Percentiles rank a stretch among this genome's conserved stretches.
Conservation (phyloP, 768 basidiomycete species). For the Lentinula sp. region DNA sequence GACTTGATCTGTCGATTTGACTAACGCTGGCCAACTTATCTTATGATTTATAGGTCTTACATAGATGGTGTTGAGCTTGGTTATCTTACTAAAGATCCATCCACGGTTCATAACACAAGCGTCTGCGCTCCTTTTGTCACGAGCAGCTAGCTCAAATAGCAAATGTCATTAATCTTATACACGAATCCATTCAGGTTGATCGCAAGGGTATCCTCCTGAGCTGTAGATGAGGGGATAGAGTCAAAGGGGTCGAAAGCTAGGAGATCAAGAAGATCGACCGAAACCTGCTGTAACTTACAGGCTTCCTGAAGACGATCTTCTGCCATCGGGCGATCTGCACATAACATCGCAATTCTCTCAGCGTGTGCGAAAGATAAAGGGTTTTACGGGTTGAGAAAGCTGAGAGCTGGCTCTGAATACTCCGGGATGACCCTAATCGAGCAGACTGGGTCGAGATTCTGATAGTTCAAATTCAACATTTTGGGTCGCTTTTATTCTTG, state of each 20-base stretch:
- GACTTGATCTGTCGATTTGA: constrained; percentile 9
- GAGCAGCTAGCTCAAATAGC: too few relatives aligned
- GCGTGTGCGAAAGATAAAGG: not conserved
- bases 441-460: not conserved
- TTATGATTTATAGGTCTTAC: constrained; percentile 55
- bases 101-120: constrained; percentile 43
- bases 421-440: too few relatives aligned
- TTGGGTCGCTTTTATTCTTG: not conserved
- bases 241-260: too few relatives aligned
- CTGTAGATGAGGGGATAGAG: too few relatives aligned
- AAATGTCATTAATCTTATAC: too few relatives aligned
- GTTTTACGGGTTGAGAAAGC: not conserved
- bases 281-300: not conserved
- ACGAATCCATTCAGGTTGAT: too few relatives aligned
- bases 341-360: too few relatives aligned
- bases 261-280: too few relatives aligned
- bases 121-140: constrained; percentile 57
- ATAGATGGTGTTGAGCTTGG: constrained; percentile 51
- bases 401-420: not conserved
- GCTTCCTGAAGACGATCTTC: not conserved
- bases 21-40: not conserved
- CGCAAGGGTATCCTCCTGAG: too few relatives aligned
- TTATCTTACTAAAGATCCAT: constrained; percentile 60
- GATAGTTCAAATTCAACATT: not conserved
- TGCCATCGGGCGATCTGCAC: not conserved